phyloP scores from a whole-genome alignment of 116 monocot species.

The Zostera marina region DNA sequence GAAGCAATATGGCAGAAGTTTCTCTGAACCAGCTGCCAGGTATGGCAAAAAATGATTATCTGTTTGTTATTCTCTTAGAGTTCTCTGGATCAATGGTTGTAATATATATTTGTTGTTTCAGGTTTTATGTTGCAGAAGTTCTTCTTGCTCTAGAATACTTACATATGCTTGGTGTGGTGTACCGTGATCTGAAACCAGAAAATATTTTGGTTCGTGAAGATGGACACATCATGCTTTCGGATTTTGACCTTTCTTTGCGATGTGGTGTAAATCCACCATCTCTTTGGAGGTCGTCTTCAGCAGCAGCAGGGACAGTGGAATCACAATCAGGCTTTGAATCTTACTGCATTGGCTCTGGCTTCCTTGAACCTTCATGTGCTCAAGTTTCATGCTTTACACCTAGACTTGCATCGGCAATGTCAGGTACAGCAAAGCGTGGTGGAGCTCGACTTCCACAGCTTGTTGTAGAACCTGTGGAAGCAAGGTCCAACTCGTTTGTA shows the following conservation, averaged over 20 bases:
- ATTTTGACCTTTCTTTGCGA: conserved; percentile 76
- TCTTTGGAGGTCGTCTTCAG: conserved; percentile 39
- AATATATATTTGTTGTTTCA: conserved; percentile 9
- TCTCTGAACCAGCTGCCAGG: conserved; percentile 77
- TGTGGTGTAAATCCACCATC: conserved; percentile 51
- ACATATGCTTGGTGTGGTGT: conserved; percentile 84
- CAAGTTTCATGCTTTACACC: conserved; percentile 66
- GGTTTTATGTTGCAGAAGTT: conserved; percentile 86
- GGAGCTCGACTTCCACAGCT: conserved; percentile 34
- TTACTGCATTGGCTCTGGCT: conserved; percentile 54
- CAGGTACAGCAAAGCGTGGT: too few relatives aligned
- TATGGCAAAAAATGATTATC: conserved; percentile 7
- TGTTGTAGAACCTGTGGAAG: conserved; percentile 71
- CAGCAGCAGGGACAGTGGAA: conserved; percentile 22
- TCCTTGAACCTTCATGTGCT: conserved; percentile 43
- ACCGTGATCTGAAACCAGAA: conserved; percentile 86
- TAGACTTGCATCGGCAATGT: conserved; percentile 18
- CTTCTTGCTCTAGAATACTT: conserved; percentile 77
- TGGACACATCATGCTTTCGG: conserved; percentile 89
- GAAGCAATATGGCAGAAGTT: conserved; percentile 57
- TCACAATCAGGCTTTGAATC: conserved; percentile 27
- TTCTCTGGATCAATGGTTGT: neutral
- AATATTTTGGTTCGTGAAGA: conserved; percentile 88
- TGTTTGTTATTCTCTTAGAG: neutral
- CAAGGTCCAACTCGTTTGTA: conserved; percentile 82